Base-by-base conservation (phyloP, 2,329 filamentous ascomycete species). In the Neurospora sp. region DNA sequence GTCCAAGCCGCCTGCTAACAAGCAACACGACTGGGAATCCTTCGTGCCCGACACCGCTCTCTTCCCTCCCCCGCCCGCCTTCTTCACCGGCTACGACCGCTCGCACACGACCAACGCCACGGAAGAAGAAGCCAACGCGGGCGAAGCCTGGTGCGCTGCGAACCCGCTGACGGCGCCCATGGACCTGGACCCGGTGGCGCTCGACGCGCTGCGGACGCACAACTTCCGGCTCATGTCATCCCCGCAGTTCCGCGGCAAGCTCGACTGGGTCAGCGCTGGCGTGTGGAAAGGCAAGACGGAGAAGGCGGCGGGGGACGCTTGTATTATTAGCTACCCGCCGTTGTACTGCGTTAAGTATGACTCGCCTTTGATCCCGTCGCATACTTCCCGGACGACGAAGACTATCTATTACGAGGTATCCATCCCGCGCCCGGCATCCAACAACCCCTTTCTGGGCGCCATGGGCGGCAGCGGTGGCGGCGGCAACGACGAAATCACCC, bases 401-500 rank as follows among this genome's bases (percentile, higher is more conserved):
- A 89, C 87, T 66, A 85, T 90, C 68, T 95, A 94, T 83, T 95
- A 90, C 78, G 91, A 95, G 76, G 83, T 93, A 10, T 83, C 83
- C 68, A 82, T 93, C 39, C 13, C 46, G 1, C 79, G 81, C 75
- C 15, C 46, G 40, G 46, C 19, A 8, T 58, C 46, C 3, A 67
- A 78, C 19, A 80, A 85, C 69, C 82, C 83, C 28, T 74, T 74
- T 4, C 68, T 72, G 23, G 69, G 72, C 23, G 46, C 11, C 19
- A 52, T 58, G 13, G 46, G 46, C 7, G 6, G 46, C 3, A 2
- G 33, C 33, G 5, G 46, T 1, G 46, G 46, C 3, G 46, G 23
- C 6, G 11, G 19, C 3, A 58, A 33, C 19, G 46, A 58, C 8
- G 84, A 85, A 70, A 79, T 84, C 68, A 81, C 80, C 46, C 81